These are phyloP conservation scores for Candida glucosophila DNA, from an alignment of 1,139 yeast species.

Conservation along the genomic window DNA sequence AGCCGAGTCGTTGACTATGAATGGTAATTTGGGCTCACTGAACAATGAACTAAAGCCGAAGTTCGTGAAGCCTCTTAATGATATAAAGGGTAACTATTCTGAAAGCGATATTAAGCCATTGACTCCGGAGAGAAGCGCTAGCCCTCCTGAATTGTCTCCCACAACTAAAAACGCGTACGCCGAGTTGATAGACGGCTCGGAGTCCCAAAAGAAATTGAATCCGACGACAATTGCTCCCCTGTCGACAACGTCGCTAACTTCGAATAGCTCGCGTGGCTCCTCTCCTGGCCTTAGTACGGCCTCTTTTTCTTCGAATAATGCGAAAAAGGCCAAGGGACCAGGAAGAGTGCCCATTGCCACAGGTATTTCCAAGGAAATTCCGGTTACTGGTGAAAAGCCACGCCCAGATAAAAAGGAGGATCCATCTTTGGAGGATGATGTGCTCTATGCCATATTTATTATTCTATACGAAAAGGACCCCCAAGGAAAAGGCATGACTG, in stretches of 20 bases:
- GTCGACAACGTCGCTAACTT: conserved; percentile 13
- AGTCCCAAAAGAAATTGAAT: conserved; percentile 10
- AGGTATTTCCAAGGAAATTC: conserved; percentile 70
- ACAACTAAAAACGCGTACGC: conserved; percentile 38
- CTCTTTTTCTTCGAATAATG: conserved; percentile 2
- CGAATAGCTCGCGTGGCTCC: conserved; percentile 17
- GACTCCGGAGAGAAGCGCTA: conserved; percentile 16
- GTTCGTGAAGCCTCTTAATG: conserved; percentile 8
- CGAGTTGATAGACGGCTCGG: conserved; percentile 31
- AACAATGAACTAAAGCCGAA: conserved; percentile 4
- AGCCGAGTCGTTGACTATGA: conserved; percentile 27
- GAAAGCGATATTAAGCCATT: conserved; percentile 11
- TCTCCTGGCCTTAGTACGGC: conserved; percentile 15
- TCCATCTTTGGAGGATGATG: conserved; percentile 64
- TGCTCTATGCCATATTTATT: conserved; percentile 62
- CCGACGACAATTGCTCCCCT: conserved; percentile 12
- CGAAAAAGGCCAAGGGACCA: conserved; percentile 29
- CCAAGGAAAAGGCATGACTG: conserved; percentile 72
- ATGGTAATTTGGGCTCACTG: conserved; percentile 1
- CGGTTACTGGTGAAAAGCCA: conserved; percentile 76
- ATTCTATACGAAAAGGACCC: conserved; percentile 62
- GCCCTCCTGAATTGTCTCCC: conserved; percentile 24
- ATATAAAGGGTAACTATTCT: conserved; percentile 8
- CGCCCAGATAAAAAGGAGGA: conserved; percentile 55
- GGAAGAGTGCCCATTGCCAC: conserved; percentile 50